A percentile compares a stretch with the other conserved stretches of the same genome.
These are phyloP conservation scores for Sicyos baderoa DNA, from an alignment of 306 rosid species.

Conservation along the genomic window DNA sequence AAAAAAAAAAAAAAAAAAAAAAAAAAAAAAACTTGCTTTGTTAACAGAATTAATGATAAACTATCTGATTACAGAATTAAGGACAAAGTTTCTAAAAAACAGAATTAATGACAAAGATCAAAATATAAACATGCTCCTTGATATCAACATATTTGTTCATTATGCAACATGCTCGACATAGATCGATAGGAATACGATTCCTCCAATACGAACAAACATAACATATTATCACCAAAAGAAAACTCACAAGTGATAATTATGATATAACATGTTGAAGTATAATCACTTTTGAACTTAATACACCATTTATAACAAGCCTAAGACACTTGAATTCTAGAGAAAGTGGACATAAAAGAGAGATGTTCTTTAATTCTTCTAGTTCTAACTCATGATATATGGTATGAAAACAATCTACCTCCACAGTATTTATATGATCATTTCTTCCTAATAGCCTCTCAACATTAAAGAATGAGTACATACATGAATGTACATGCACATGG, in stretches of 20 bases:
- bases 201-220: not conserved
- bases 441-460: constrained; percentile 17
- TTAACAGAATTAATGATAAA: no score
- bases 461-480: constrained; percentile 22
- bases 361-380: not conserved
- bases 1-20: no score
- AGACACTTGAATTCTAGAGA: not conserved
- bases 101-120: no score
- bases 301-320: constrained; percentile 1
- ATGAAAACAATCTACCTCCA: constrained; percentile 7
- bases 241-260: not conserved
- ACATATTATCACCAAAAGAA: not conserved
- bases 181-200: not conserved
- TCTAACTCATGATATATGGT: not conserved
- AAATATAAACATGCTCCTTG: no score
- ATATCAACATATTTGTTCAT: no score
- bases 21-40: no score
- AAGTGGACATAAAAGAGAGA: not conserved
- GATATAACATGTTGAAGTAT: not conserved
- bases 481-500: constrained; percentile 22
- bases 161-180: not conserved
- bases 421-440: not conserved
- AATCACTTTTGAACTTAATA: not conserved
- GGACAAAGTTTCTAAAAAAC: no score
- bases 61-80: no score